phyloP scores from a whole-genome alignment of 225 moss, liverwort and hornwort genomes.

The Sphagnum tenellum region DNA sequence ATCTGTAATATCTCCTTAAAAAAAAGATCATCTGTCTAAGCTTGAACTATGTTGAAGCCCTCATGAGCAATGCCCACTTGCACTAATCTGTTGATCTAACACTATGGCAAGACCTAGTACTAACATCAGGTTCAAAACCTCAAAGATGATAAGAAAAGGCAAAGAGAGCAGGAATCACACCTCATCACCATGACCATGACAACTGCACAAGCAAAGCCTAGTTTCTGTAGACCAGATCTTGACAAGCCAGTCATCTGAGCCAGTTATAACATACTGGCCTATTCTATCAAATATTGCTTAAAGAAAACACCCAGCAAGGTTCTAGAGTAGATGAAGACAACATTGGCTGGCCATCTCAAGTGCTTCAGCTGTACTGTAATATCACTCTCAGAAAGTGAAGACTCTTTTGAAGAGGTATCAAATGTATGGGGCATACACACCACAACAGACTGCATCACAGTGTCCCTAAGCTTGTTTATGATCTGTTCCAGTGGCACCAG shows the following conservation, averaged over 20 bases:
- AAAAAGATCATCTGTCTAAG: too few relatives aligned
- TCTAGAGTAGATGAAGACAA: too few relatives aligned
- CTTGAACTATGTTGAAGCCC: too few relatives aligned
- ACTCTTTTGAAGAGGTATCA: neutral
- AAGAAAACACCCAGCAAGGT: neutral
- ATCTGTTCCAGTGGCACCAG: conserved; percentile 50
- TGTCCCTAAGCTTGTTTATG: conserved; percentile 82
- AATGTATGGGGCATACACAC: conserved; percentile 37
- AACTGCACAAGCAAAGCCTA: conserved; percentile 89
- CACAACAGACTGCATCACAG: conserved; percentile 96
- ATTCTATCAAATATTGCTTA: conserved; percentile 93
- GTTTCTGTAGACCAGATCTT: conserved; percentile 97
- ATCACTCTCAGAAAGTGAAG: too few relatives aligned
- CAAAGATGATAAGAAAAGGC: too few relatives aligned
- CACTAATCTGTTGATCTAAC: neutral
- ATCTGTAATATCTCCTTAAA: conserved; percentile 93
- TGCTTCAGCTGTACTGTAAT: too few relatives aligned
- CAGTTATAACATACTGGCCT: conserved; percentile 94
- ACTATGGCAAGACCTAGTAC: neutral
- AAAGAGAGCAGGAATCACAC: conserved; percentile 14
- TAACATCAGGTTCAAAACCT: too few relatives aligned
- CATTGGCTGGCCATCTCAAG: too few relatives aligned
- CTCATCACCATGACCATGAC: conserved; percentile 97
- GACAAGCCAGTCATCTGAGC: conserved; percentile 96
- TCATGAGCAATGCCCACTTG: neutral